These are phyloP conservation scores for Seiridium unicorne DNA, from an alignment of 2,329 filamentous ascomycete species.

Conservation along the genomic window DNA sequence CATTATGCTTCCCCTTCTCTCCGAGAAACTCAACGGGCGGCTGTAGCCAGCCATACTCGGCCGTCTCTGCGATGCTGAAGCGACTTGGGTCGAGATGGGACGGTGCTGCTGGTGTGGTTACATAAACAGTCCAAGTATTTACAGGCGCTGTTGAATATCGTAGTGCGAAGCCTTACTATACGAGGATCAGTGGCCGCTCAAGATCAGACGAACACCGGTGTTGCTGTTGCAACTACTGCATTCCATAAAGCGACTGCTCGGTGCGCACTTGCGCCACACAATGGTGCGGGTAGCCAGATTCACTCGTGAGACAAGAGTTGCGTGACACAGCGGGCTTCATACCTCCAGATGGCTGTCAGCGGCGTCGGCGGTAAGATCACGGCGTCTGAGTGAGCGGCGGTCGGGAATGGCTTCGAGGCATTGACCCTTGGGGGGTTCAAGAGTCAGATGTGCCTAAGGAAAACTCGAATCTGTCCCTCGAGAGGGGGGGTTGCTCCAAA, in stretches of 20 bases:
- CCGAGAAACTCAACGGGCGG: constrained; percentile 58
- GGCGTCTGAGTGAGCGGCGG: neutral
- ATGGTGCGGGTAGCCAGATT: neutral
- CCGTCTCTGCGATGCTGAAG: neutral
- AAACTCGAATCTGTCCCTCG: neutral
- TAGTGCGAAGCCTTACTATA: neutral
- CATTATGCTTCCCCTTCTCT: constrained; percentile 57
- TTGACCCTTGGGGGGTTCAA: neutral
- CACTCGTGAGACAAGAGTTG: neutral
- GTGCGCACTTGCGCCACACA: neutral
- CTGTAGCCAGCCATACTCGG: constrained; percentile 40
- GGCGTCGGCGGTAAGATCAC: neutral
- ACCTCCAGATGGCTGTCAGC: constrained; percentile 1
- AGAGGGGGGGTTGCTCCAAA: neutral
- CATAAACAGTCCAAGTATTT: too few relatives aligned
- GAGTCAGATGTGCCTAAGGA: neutral
- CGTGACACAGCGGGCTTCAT: neutral
- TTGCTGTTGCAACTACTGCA: neutral
- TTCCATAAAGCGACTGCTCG: neutral
- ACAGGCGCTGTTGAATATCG: too few relatives aligned
- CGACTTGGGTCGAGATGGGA: neutral
- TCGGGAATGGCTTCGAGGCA: constrained; percentile 1
- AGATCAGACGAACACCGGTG: constrained; percentile 2
- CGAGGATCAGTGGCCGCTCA: constrained; percentile 1
- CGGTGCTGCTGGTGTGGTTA: too few relatives aligned